These are phyloP conservation scores for Candida gorgasii DNA, from an alignment of 805 yeast genomes.

Conservation along the genomic window DNA sequence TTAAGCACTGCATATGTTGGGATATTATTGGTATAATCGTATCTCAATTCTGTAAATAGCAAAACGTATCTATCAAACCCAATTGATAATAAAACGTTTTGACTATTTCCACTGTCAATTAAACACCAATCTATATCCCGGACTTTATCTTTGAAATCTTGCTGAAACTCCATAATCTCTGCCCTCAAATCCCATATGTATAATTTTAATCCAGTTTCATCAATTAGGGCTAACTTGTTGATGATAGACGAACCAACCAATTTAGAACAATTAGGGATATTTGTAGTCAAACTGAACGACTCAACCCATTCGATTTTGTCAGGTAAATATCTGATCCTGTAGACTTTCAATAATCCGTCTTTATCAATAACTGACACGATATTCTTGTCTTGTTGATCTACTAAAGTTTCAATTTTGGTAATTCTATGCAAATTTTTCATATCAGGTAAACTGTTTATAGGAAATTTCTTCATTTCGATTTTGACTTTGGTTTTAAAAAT, in stretches of 20 bases:
- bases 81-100: constrained; percentile 68
- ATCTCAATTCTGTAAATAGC: constrained; percentile 78
- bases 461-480: constrained; percentile 25
- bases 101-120: constrained; percentile 28
- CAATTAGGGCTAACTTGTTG: constrained; percentile 75
- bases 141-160: constrained; percentile 43
- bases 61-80: constrained; percentile 68
- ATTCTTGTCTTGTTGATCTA: constrained; percentile 21
- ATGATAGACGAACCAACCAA: constrained; percentile 72
- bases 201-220: constrained; percentile 48
- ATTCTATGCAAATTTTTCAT: constrained; percentile 42
- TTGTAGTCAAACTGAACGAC: constrained; percentile 54
- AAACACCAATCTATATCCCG: constrained; percentile 89
- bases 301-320: constrained; percentile 48
- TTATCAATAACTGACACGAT: constrained; percentile 61
- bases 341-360: constrained; percentile 28
- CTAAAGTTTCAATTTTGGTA: constrained; percentile 44
- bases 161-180: constrained; percentile 65
- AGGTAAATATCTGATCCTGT: constrained; percentile 15
- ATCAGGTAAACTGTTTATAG: constrained; percentile 41
- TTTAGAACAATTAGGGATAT: constrained; percentile 49
- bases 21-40: constrained; percentile 79
- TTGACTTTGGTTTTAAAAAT: constrained; percentile 42
- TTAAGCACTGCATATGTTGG: constrained; percentile 80
- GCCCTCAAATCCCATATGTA: constrained; percentile 79